Base-by-base conservation (phyloP, 2,329 filamentous ascomycete genomes). In the Xylaria sp. region DNA sequence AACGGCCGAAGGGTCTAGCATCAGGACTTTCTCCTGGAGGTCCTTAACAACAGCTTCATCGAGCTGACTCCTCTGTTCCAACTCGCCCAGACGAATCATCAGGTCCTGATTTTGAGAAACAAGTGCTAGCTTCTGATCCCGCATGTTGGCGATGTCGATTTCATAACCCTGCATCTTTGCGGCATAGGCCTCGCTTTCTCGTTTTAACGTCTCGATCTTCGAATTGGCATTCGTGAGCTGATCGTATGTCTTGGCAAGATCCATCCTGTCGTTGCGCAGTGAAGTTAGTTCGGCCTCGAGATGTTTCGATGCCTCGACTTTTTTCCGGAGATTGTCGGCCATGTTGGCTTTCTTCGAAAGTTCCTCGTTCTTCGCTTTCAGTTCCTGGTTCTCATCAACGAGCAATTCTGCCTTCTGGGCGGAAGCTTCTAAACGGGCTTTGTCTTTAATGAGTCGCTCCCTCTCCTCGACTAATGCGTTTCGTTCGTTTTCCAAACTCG, bases 401-500 rank as follows among this genome's bases (percentile, higher is more conserved):
- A 85, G 75, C 57, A 79, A 75, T 55, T 83, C 78, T 1, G 79
- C 75, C 55, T 79, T 77, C 47, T 79, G 76, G 39, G 79, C 77
- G 63, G 85, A 82, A 61, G 76, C 76, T 56, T 76, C 72, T 37
- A 83, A 70, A 18, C 69, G 69, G 34, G 52, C 55, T 55, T 67
- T 70, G 48, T 72, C 69, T 61, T 69, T 69, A 11, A 68, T 52
- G n/a, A 73, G 67, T 30, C 73, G 76, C 49, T 76, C 75, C 65
- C 76, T 82, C 71, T 75, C 71, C 13, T 75, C 70, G 16, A 75
- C 74, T 62, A 80, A 73, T 37, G 80, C 77, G 59, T 88, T 83
- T 9, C 87, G 74, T 66, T 89, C 83, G 18, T 81, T 80, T 71
- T 92, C 89, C 66, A 91, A 83, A 23, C 79, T 82, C 46, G 85